Percentiles rank a stretch among this genome's conserved stretches.
These are phyloP conservation scores for Symbiodinium pilosum DNA, from an alignment of 73 alveolate genomes.

Conservation along the genomic window DNA sequence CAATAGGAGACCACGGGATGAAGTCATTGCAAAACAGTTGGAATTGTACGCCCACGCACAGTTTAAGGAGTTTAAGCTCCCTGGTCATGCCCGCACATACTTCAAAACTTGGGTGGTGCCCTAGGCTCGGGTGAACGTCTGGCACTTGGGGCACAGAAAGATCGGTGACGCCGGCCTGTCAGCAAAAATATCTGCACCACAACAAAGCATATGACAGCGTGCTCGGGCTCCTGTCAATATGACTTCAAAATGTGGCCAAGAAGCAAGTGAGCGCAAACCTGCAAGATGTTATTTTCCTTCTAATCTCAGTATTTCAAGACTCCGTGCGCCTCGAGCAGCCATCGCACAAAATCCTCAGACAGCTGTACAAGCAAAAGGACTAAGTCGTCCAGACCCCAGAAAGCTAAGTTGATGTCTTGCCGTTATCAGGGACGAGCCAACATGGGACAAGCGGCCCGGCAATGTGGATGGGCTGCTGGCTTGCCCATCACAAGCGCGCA, in stretches of 20 bases:
- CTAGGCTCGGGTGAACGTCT: background rate
- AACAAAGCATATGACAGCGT: background rate
- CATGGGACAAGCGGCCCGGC: background rate
- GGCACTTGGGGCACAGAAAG: background rate
- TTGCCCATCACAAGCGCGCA: background rate
- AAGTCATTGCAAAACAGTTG: too few species aligned
- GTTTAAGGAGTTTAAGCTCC: too few species aligned
- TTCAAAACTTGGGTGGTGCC: too few species aligned
- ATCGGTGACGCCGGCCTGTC: background rate
- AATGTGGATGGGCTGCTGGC: conserved; percentile 33
- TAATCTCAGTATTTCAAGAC: background rate
- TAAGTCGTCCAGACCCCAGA: background rate
- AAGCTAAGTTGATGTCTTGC: too few species aligned
- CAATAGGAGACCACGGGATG: too few species aligned
- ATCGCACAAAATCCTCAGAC: background rate
- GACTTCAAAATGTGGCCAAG: too few species aligned
- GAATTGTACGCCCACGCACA: too few species aligned
- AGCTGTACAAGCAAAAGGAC: too few species aligned
- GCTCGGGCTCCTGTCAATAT: too few species aligned
- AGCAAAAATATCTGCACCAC: background rate
- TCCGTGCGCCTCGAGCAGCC: background rate
- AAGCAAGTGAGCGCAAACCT: too few species aligned
- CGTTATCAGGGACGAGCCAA: background rate
- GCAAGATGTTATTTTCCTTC: too few species aligned
- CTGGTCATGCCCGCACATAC: too few species aligned